Conservation (phyloP, 352 stramenopile species). For the Globisporangium middletonii region DNA sequence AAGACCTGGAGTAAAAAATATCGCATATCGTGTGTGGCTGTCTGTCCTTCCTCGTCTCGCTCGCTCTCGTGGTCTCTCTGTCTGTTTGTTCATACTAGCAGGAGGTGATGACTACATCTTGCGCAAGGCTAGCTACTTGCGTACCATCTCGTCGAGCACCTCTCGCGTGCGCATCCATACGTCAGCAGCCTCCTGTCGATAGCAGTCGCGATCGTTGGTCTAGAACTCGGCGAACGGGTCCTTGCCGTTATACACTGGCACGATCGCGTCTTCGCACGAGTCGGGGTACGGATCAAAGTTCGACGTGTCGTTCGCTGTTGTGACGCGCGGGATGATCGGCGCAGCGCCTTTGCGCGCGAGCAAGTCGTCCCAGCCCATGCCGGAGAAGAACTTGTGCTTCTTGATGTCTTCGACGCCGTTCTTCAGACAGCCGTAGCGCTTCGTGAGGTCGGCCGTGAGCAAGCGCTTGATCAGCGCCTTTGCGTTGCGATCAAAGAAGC, state of each 20-base stretch:
- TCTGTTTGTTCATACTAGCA: background rate
- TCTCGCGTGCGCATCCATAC: background rate
- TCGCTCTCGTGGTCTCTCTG: background rate
- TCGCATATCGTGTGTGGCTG: background rate
- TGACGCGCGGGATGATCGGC: constrained; percentile 92
- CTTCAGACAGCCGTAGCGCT: constrained; percentile 96
- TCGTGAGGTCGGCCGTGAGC: constrained; percentile 94
- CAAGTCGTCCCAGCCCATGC: constrained; percentile 90
- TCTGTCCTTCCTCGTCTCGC: background rate
- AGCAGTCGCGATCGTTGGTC: constrained; percentile 9
- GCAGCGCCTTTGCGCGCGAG: constrained; percentile 84
- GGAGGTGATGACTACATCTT: too few relatives aligned
- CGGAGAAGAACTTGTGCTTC: constrained; percentile 95
- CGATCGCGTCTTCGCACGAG: constrained; percentile 83
- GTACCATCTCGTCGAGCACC: too few relatives aligned
- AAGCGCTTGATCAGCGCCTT: constrained; percentile 97
- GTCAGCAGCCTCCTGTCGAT: background rate
- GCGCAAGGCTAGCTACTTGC: too few relatives aligned
- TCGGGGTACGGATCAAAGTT: constrained; percentile 98
- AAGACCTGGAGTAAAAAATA: background rate
- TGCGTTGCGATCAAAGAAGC: constrained; percentile 93
- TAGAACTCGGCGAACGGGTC: constrained; percentile 94
- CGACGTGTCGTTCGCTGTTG: constrained; percentile 90
- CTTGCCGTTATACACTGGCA: constrained; percentile 90
- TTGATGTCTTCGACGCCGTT: constrained; percentile 95